Percentiles rank a stretch among this genome's conserved stretches.
Evolutionary conservation across 2,329 filamentous ascomycete genomes (phyloP).

Genomic region (Fusarium sp.): DNA sequence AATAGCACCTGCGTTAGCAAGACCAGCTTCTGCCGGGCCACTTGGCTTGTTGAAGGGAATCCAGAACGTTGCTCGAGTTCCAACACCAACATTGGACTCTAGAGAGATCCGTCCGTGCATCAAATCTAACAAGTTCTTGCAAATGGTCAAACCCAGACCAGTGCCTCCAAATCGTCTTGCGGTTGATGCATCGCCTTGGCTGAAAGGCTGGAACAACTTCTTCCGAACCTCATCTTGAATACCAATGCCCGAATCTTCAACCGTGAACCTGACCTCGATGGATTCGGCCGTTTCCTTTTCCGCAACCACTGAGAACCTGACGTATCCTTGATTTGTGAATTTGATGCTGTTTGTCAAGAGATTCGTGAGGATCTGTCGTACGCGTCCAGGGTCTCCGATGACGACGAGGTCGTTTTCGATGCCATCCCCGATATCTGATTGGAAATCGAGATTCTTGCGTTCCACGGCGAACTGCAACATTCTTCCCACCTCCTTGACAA

Average conservation of each 20-base stretch:
- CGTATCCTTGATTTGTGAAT: slow-evolving; percentile 76
- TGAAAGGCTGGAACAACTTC: slow-evolving; percentile 82
- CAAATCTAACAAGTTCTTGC: slow-evolving; percentile 82
- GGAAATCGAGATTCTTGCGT: slow-evolving; percentile 81
- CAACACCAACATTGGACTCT: slow-evolving; percentile 73
- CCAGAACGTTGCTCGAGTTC: slow-evolving; percentile 81
- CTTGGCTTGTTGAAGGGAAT: slow-evolving; percentile 82
- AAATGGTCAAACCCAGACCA: slow-evolving; percentile 82
- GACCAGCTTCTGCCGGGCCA: slow-evolving; percentile 57
- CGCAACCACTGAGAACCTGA: slow-evolving; percentile 74
- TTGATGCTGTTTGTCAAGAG: slow-evolving; percentile 83
- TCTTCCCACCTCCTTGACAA: slow-evolving; percentile 83
- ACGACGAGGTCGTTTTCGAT: slow-evolving; percentile 79
- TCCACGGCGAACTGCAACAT: slow-evolving; percentile 90
- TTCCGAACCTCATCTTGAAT: slow-evolving; percentile 82
- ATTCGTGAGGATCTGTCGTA: slow-evolving; percentile 87
- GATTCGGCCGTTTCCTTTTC: slow-evolving; percentile 73
- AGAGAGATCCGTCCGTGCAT: slow-evolving; percentile 83
- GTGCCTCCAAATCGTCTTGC: slow-evolving; percentile 84
- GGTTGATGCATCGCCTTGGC: slow-evolving; percentile 84
- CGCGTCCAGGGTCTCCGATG: slow-evolving; percentile 85
- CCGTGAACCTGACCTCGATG: slow-evolving; percentile 76
- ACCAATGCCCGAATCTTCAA: slow-evolving; percentile 84
- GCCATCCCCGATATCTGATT: slow-evolving; percentile 71
- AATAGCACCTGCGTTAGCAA: slow-evolving; percentile 73